phyloP scores from a whole-genome alignment of 2,329 filamentous ascomycete genomes.

The Knoxdaviesia proteae region DNA sequence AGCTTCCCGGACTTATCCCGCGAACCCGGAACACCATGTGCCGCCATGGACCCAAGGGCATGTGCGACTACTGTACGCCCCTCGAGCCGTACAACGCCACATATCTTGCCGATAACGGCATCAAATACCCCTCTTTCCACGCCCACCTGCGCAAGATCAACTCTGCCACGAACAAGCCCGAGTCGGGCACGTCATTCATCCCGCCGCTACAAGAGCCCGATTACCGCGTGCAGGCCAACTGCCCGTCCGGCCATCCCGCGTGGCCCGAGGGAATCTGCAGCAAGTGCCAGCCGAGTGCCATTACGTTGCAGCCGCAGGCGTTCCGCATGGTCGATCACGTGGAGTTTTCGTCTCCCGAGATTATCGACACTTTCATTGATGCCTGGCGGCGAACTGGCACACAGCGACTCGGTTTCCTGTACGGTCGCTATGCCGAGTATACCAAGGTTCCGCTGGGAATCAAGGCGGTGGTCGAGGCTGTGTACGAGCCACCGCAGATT shows the following conservation, averaged over 20 bases:
- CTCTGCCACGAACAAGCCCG: conserved; percentile 85
- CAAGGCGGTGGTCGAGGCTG: conserved; percentile 89
- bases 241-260: conserved; percentile 75
- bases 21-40: conserved; percentile 75
- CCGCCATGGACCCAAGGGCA: conserved; percentile 84
- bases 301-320: conserved; percentile 78
- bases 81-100: conserved; percentile 80
- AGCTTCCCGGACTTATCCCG: conserved; percentile 71
- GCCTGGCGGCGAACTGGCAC: conserved; percentile 74
- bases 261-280: conserved; percentile 97
- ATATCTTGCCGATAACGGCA: conserved; percentile 87
- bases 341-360: conserved; percentile 67
- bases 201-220: conserved; percentile 85
- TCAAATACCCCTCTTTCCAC: conserved; percentile 96
- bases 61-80: conserved; percentile 99
- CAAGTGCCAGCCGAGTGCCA: conserved; percentile 94
- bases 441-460: conserved; percentile 79
- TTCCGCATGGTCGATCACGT: conserved; percentile 98
- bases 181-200: conserved; percentile 86
- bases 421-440: conserved; percentile 81
- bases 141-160: conserved; percentile 89
- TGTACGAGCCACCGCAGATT: conserved; percentile 86
- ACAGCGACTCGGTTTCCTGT: conserved; percentile 77
- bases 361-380: conserved; percentile 79
- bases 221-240: conserved; percentile 72